phyloP scores from a whole-genome alignment of 148 eudicot species.

The Silene uniflora region DNA sequence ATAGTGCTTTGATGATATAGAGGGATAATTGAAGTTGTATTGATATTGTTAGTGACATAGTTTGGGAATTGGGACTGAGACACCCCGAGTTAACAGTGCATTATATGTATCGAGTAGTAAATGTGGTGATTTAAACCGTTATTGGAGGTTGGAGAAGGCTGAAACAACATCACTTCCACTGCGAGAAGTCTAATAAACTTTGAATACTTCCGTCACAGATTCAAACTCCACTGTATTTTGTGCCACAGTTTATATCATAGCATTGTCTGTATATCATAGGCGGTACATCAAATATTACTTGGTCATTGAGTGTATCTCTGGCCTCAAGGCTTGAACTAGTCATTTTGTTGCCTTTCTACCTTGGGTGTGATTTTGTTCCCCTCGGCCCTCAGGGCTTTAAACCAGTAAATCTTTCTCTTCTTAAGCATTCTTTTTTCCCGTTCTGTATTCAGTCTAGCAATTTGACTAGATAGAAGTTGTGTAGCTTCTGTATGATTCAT shows the following conservation, averaged over 20 bases:
- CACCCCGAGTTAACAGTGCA: background rate
- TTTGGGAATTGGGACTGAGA: background rate
- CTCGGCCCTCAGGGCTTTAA: too few relatives aligned
- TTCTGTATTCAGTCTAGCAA: too few relatives aligned
- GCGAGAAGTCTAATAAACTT: background rate
- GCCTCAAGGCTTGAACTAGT: too few relatives aligned
- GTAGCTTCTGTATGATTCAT: background rate
- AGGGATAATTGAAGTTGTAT: background rate
- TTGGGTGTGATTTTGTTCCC: too few relatives aligned
- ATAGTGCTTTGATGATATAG: background rate
- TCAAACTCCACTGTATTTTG: background rate
- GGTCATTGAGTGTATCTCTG: too few relatives aligned
- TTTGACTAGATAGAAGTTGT: background rate
- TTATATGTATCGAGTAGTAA: background rate
- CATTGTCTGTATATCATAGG: too few relatives aligned
- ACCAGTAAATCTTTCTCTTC: too few relatives aligned
- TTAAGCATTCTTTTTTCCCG: too few relatives aligned
- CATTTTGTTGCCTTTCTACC: too few relatives aligned
- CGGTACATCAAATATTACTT: too few relatives aligned
- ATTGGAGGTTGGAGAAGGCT: background rate
- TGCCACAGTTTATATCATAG: background rate
- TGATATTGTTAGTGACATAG: background rate
- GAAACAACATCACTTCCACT: background rate
- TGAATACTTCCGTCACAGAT: background rate
- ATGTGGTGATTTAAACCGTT: too few relatives aligned